A percentile compares a stretch with the other conserved stretches of the same genome.
Conservation (phyloP, 2,329 filamentous ascomycete species). For the Monascus ruber region DNA sequence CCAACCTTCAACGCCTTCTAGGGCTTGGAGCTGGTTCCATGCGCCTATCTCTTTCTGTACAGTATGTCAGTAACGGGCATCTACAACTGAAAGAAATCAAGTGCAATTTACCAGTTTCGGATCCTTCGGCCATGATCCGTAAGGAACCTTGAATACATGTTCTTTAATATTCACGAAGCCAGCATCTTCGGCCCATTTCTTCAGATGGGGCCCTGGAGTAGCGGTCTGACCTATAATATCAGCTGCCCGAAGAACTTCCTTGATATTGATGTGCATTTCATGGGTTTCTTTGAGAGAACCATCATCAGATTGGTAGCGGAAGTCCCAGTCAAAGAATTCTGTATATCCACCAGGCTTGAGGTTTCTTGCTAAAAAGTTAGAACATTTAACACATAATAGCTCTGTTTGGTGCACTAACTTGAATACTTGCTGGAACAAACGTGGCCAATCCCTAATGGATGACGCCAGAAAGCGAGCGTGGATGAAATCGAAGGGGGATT, state of each 20-base stretch:
- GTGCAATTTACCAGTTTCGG: neutral
- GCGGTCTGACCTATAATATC: slow-evolving; percentile 5
- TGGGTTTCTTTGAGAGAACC: slow-evolving; percentile 4
- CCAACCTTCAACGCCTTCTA: slow-evolving; percentile 10
- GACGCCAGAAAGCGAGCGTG: slow-evolving; percentile 10
- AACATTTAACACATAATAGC: too few species aligned
- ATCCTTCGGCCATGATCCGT: slow-evolving; percentile 10
- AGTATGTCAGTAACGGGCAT: neutral
- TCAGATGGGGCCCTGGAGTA: slow-evolving; percentile 2
- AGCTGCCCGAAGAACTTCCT: slow-evolving; percentile 7
- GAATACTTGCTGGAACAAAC: slow-evolving; percentile 7
- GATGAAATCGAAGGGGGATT: slow-evolving; percentile 7
- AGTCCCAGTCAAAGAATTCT: slow-evolving; percentile 7
- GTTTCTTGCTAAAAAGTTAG: neutral
- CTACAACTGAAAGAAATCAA: neutral
- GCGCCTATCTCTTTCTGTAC: slow-evolving; percentile 4
- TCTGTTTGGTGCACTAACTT: neutral
- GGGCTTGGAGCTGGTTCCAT: slow-evolving; percentile 9
- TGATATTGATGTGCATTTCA: slow-evolving; percentile 3
- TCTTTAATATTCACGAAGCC: slow-evolving; percentile 12
- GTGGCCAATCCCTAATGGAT: slow-evolving; percentile 4
- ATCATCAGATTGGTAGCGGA: slow-evolving; percentile 8
- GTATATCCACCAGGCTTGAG: slow-evolving; percentile 7
- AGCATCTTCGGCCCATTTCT: slow-evolving; percentile 3
- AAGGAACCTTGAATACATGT: slow-evolving; percentile 9